Base-by-base conservation (phyloP, 2,329 filamentous ascomycete species). In the Botrytis fragariae region DNA sequence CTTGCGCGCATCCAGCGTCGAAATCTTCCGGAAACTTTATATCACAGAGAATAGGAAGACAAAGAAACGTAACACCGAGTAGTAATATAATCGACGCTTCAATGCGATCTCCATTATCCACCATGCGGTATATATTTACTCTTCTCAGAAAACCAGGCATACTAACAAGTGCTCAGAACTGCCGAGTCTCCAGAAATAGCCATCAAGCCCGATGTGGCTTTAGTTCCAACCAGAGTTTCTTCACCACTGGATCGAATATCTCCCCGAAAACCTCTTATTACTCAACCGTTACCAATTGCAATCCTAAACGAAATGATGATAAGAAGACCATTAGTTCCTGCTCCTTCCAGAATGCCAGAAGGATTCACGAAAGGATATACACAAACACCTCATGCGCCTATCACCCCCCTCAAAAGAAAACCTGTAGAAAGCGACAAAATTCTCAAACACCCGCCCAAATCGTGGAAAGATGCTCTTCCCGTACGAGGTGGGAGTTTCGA, bases 61-160 rank as follows among this genome's bases (percentile, higher is more conserved):
- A 76, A 60, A 74, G 69, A 62, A 75, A 71, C 1, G 75, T 78
- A 9, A 79, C 77, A 14, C 78, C 78, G 8, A 79, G 78, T 48
- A 79, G 77, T 57, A 78, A 76, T 71, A 80, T 79, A 54, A 78
- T 75, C 59, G 76, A 79, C 61, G 60, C 76, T 22, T 76, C 76
- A 1, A 75, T 75, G 39, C 74, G 78, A 62, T 79, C 78, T 29
- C 78, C 79, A 37, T 60, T 79, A 18, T 77, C 77, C 9, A 79
- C 73, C 3, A 74, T 79, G 71, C 69, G 77, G 79, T 79, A 72
- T 35, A 75, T 69, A 4, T 57, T 42, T 6, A 22, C 48, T 3
- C 5, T 54, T 16, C 48, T 25, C 10, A 12, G 4, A 22, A 37
- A 9, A n/a, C 12, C 7, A 37, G 32, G 1, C 10, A 42, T 51